Conservation (phyloP, 306 rosid species). For the Cyclanthera cordifolia region DNA sequence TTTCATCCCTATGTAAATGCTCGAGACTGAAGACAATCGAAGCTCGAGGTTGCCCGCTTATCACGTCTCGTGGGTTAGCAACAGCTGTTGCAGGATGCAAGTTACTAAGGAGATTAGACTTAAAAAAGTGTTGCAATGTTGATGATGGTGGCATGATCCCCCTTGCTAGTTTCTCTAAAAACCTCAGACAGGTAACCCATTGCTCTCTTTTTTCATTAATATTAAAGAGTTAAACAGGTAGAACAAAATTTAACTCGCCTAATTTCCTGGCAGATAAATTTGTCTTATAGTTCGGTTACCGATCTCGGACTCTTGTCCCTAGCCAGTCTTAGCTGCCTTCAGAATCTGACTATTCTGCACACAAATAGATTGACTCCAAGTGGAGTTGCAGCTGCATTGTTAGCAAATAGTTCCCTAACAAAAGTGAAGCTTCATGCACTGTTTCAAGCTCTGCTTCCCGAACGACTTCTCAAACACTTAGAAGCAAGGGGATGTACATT, state of each 20-base stretch:
- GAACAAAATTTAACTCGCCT: background rate
- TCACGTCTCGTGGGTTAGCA: conserved; percentile 64
- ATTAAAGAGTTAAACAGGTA: conserved; percentile 8
- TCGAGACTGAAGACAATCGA: conserved; percentile 52
- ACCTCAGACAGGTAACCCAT: conserved; percentile 61
- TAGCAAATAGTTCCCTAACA: conserved; percentile 56
- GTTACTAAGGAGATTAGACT: conserved; percentile 58
- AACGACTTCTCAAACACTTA: conserved; percentile 47
- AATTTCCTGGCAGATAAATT: conserved; percentile 56
- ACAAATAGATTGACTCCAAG: conserved; percentile 51
- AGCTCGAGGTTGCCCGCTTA: conserved; percentile 66
- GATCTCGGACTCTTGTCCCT: conserved; percentile 78
- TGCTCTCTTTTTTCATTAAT: conserved; percentile 13
- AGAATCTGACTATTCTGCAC: conserved; percentile 62
- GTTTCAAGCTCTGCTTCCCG: conserved; percentile 42
- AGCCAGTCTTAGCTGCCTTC: conserved; percentile 78
- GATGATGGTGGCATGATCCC: conserved; percentile 76
- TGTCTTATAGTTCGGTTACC: conserved; percentile 71
- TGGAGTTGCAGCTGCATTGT: conserved; percentile 68
- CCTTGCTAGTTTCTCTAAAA: conserved; percentile 64
- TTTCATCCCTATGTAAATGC: conserved; percentile 53
- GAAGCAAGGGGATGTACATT: conserved; percentile 77
- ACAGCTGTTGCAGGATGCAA: conserved; percentile 53
- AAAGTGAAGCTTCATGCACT: conserved; percentile 82
- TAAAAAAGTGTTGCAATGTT: conserved; percentile 65